Evolutionary conservation across 306 rosid species (phyloP).

Genomic region (Cucumis cinereus): DNA sequence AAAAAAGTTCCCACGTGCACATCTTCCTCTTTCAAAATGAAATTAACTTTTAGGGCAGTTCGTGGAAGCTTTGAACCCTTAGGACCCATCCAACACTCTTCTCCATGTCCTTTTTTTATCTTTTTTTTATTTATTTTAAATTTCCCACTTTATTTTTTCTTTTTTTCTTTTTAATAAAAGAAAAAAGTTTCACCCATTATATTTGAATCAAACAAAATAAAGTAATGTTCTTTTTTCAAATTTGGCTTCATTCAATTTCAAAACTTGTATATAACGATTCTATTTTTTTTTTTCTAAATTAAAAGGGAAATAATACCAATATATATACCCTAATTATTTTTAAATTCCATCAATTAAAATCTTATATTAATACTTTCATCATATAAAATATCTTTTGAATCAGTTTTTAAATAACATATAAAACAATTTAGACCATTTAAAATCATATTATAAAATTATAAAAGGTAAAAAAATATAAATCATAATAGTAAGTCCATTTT

Average conservation of each 20-base stretch:
- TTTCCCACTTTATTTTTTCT: not conserved
- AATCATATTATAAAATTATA: no score
- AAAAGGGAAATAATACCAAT: no score
- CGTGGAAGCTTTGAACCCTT: not conserved
- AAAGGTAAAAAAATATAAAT: no score
- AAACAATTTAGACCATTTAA: no score
- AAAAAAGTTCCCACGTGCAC: slow-evolving; percentile 1
- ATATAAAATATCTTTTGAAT: no score
- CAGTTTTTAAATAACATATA: no score
- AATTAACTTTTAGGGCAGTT: not conserved
- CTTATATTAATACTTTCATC: no score
- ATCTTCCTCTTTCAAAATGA: not conserved
- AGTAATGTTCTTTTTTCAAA: not conserved
- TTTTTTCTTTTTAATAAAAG: not conserved
- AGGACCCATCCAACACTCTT: slow-evolving; percentile 5
- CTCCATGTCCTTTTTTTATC: not conserved
- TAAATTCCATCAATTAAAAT: no score
- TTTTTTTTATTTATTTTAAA: not conserved
- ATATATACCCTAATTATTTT: no score
- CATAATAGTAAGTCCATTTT: no score
- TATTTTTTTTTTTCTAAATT: not conserved
- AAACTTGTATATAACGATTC: not conserved
- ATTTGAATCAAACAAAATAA: not conserved
- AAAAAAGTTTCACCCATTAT: not conserved
- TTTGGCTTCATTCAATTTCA: not conserved